Percentiles rank a stretch among this genome's conserved stretches.
phyloP scores from a whole-genome alignment of 345 rosid species.

The Carallia brachiata region DNA sequence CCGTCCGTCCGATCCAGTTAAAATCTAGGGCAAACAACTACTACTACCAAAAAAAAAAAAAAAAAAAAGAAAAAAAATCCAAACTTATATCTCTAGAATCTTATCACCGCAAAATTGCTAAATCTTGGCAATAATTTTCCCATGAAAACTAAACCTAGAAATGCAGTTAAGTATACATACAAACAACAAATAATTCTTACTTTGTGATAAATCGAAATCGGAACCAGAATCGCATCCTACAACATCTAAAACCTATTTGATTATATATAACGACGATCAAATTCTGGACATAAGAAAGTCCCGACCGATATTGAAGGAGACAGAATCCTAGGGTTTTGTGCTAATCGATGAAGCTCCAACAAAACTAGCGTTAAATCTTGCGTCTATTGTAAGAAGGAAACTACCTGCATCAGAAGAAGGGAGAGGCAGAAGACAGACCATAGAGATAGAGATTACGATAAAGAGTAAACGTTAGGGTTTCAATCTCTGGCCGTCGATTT shows the following conservation, averaged over 20 bases:
- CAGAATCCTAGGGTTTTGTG: slow-evolving; percentile 4
- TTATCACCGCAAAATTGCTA: neutral
- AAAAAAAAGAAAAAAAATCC: neutral
- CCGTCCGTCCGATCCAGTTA: slow-evolving; percentile 6
- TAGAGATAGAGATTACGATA: neutral
- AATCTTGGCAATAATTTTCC: too few relatives aligned
- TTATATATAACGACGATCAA: neutral
- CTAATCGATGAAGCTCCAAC: neutral
- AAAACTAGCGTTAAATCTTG: slow-evolving; percentile 14
- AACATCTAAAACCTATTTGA: slow-evolving; percentile 2
- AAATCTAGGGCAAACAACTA: neutral
- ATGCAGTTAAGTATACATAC: neutral
- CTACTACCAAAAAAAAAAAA: too few relatives aligned
- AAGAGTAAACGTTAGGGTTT: neutral
- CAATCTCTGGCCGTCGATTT: too few relatives aligned
- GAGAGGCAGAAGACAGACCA: neutral
- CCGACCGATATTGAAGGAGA: neutral
- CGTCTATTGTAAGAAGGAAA: neutral
- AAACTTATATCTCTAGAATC: neutral
- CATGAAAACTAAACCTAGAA: neutral
- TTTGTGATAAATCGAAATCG: neutral
- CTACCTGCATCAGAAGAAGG: slow-evolving; percentile 6
- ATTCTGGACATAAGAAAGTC: neutral
- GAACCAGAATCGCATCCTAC: neutral
- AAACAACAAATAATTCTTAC: slow-evolving; percentile 1